Conservation (phyloP, 805 yeast genomes). For the Metschnikowia peoriensis region DNA sequence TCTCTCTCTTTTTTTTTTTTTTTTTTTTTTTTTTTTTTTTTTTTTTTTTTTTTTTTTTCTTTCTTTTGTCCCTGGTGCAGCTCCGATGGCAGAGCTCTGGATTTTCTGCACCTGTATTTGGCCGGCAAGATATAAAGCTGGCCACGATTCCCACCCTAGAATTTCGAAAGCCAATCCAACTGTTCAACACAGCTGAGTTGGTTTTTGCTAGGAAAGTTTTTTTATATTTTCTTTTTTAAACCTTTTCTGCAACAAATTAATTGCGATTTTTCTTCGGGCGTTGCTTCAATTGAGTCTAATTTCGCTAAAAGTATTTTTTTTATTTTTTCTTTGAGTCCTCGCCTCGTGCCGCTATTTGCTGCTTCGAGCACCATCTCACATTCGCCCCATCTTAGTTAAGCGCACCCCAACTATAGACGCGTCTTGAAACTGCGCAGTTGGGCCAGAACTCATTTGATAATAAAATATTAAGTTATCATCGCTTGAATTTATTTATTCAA, state of each 20-base stretch:
- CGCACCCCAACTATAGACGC: not conserved
- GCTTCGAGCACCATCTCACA: not conserved
- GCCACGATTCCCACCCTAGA: conserved; percentile 8
- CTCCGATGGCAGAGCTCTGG: not conserved
- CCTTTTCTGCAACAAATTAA: not conserved
- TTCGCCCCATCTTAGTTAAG: not conserved
- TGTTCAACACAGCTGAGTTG: conserved; percentile 9
- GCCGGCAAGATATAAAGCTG: conserved; percentile 6
- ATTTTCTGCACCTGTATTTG: conserved; percentile 9
- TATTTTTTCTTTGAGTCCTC: not conserved
- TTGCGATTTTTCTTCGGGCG: not conserved
- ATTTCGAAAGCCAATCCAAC: not conserved
- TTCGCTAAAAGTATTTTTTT: no score
- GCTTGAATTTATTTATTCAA: not conserved
- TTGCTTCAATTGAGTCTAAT: not conserved
- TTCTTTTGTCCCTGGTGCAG: not conserved
- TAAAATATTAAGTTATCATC: not conserved
- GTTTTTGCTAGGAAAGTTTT: not conserved
- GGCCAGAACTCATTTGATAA: no score
- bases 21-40: no score
- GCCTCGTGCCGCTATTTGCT: not conserved
- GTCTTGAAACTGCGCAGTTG: not conserved
- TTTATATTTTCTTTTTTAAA: not conserved
- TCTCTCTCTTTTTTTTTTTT: not conserved
- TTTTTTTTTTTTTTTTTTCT: no score